Base-by-base conservation (phyloP, 2,329 filamentous ascomycete genomes). In the Coniochaeta hoffmannii region DNA sequence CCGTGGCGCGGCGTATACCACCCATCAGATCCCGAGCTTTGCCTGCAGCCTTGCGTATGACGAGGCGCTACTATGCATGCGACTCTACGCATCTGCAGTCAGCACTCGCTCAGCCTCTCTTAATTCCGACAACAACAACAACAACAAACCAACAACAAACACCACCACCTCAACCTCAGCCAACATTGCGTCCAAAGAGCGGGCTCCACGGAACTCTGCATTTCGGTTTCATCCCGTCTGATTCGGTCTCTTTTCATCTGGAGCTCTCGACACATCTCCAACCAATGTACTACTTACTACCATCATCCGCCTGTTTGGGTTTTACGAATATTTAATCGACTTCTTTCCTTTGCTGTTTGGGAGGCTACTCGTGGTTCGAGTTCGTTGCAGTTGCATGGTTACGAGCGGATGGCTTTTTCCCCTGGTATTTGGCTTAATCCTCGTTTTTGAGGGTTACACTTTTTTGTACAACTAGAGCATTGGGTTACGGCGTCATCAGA, bases 381-480 rank as follows among this genome's bases (percentile, higher is more conserved):
- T 26, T n/a, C 11, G 41, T 26, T 19, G 15, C 24, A 46, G n/a
- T 46, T 46, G 41, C 41, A 46, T 46, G 41, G 41, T 46, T 31
- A 54, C 38, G 35, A 44, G 38, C 35, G 26, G 12, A 30, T 34
- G 26, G 54, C 32, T 30, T 28, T 51, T 35, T 36, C n/a, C n/a
- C n/a, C n/a, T n/a, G n/a, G n/a, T n/a, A n/a, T 30, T 11, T 44
- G 46, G 46, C 28, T 53, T 49, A 34, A 3, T 24, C 17, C 34
- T 11, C 15, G 32, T 24, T n/a, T 19, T 30, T 31, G 22, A 28
- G 22, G 41, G 41, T 28, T n/a, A 15, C 24, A 32, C 24, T 38
- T 49, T 55, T 38, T 49, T 55, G 54, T 55, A 55, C 54, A 51
- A 55, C 35, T 55, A 57, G 55, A 55, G 57, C 57, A 59, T 57